phyloP scores from a whole-genome alignment of 257 asterid genomes.

The Solanum chilense region DNA sequence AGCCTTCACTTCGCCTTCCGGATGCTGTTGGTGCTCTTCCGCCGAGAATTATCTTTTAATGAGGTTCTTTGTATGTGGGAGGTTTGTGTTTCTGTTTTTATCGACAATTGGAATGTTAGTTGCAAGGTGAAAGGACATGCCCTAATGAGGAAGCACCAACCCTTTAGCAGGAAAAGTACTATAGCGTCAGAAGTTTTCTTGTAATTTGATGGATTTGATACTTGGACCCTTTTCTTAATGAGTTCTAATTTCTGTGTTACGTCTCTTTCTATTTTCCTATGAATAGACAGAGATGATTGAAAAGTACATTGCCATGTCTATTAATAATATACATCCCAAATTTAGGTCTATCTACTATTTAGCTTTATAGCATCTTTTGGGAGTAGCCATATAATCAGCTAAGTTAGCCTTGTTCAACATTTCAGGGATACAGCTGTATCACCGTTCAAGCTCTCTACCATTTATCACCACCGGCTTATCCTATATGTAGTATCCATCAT shows the following conservation, averaged over 20 bases:
- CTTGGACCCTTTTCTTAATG: neutral
- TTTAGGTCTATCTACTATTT: neutral
- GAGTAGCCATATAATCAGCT: neutral
- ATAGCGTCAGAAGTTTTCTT: neutral
- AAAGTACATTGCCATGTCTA: neutral
- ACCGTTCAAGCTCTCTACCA: neutral
- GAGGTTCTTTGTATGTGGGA: conserved; percentile 99
- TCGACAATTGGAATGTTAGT: neutral
- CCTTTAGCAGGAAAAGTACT: neutral
- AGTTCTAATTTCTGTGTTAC: neutral
- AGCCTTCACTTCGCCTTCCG: conserved; percentile 98
- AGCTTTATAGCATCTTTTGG: neutral
- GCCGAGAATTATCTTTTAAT: conserved; percentile 84
- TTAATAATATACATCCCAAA: neutral
- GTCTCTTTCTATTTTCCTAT: neutral
- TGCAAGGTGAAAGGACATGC: neutral
- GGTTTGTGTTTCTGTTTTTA: conserved; percentile 47
- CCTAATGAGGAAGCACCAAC: neutral
- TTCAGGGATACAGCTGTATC: neutral
- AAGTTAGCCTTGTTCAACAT: neutral
- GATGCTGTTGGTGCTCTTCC: conserved; percentile 96
- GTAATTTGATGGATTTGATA: neutral
- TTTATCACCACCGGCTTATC: neutral
- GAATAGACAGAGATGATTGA: neutral
- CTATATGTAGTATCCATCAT: neutral